Conservation (phyloP, 2,329 filamentous ascomycete species). For the Monilinia fructigena region DNA sequence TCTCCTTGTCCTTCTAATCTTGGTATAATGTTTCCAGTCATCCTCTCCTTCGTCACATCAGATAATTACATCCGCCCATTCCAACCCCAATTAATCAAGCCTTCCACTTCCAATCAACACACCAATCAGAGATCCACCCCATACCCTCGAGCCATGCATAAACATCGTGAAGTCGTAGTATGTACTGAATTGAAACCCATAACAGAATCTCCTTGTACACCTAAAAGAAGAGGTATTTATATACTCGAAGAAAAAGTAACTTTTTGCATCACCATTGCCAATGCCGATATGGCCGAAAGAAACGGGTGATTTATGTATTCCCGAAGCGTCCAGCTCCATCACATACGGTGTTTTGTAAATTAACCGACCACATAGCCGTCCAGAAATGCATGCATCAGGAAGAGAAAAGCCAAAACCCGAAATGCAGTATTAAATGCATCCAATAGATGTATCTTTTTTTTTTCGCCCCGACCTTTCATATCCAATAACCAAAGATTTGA, state of each 20-base stretch:
- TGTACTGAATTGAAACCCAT: neutral
- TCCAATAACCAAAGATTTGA: neutral
- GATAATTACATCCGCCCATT: neutral
- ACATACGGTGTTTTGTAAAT: neutral
- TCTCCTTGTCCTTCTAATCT: neutral
- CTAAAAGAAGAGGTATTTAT: neutral
- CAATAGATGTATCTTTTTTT: neutral
- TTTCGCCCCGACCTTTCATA: neutral
- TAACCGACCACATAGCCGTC: neutral
- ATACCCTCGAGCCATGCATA: neutral
- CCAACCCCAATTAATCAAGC: neutral
- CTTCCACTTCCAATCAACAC: neutral
- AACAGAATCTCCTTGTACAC: neutral
- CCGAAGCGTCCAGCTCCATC: neutral
- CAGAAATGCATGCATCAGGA: neutral
- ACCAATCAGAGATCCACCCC: neutral
- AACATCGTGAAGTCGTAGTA: neutral
- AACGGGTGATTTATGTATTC: neutral
- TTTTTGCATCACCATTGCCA: neutral
- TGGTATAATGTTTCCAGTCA: neutral
- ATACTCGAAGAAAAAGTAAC: constrained; percentile 5
- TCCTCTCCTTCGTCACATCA: neutral
- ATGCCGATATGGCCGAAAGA: constrained; percentile 8
- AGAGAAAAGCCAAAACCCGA: constrained; percentile 2
- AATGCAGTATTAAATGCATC: neutral